A percentile compares a stretch with the other conserved stretches of the same genome.
These are phyloP conservation scores for Homolaphlyctis polyrhiza DNA, from an alignment of 371 early-diverging fungal species.

Conservation along the genomic window DNA sequence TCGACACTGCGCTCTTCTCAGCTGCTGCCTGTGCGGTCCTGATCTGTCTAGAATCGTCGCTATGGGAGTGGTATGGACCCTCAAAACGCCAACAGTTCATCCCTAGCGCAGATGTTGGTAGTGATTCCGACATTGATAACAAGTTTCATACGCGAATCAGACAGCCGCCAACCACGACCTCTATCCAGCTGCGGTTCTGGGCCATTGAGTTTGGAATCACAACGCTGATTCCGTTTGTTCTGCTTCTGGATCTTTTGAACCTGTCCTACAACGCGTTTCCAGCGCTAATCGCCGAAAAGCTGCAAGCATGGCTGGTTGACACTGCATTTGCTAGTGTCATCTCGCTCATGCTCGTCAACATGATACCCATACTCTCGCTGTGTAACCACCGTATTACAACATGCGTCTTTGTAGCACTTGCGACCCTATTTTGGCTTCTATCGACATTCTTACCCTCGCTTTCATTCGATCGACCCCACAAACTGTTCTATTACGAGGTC, in stretches of 20 bases:
- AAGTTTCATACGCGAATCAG: no score
- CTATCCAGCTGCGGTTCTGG: not conserved
- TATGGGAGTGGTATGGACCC: not conserved
- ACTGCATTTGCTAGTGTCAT: slow-evolving; percentile 13
- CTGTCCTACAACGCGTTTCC: slow-evolving; percentile 5
- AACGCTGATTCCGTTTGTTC: slow-evolving; percentile 16
- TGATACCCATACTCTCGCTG: slow-evolving; percentile 19
- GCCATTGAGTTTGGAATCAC: slow-evolving; percentile 8
- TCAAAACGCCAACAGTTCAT: not conserved
- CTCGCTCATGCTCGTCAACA: slow-evolving; percentile 14
- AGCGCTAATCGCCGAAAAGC: slow-evolving; percentile 13
- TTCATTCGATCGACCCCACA: slow-evolving; percentile 20
- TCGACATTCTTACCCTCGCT: slow-evolving; percentile 7
- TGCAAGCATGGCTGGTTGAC: slow-evolving; percentile 18
- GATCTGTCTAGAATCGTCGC: not conserved
- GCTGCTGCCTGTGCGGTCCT: not conserved
- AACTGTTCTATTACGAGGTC: slow-evolving; percentile 10
- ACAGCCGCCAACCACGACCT: not conserved
- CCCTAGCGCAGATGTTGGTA: not conserved
- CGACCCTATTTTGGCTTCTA: slow-evolving; percentile 7
- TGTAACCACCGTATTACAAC: slow-evolving; percentile 9
- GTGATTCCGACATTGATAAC: no score
- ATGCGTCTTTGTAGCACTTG: slow-evolving; percentile 1
- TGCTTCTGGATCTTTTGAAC: slow-evolving; percentile 7
- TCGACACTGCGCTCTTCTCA: slow-evolving; percentile 15